phyloP scores from a whole-genome alignment of 129 eudicot species.

The Daucus carota region DNA sequence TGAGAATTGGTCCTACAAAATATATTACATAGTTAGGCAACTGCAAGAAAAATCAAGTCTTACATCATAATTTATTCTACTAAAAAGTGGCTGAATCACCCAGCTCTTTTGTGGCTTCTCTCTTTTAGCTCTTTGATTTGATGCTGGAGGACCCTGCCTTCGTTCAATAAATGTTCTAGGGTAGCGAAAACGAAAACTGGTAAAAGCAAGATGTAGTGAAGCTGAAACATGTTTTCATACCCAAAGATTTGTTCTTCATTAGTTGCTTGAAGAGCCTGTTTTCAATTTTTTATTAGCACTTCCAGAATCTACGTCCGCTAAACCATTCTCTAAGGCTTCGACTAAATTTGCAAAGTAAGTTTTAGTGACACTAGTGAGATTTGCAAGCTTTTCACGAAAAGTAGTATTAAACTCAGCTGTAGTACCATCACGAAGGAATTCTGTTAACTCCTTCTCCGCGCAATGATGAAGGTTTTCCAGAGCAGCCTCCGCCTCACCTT shows the following conservation, averaged over 20 bases:
- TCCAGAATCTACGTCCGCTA: conserved; percentile 9
- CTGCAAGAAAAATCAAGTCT: not conserved
- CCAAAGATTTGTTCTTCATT: not conserved
- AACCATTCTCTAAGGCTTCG: conserved; percentile 12
- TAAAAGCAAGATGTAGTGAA: conserved; percentile 46
- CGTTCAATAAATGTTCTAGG: not conserved
- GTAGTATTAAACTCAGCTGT: conserved; percentile 1
- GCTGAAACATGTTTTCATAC: conserved; percentile 24
- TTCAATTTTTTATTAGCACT: not conserved
- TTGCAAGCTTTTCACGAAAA: conserved; percentile 7
- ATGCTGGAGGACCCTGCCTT: not conserved
- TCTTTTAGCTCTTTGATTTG: not conserved
- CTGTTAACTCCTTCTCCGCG: conserved; percentile 4
- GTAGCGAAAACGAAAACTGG: not conserved
- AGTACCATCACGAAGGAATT: not conserved
- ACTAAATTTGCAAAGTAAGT: conserved; percentile 19
- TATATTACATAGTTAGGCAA: not conserved
- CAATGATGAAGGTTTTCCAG: conserved; percentile 13
- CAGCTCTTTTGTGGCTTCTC: not conserved
- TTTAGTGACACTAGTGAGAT: conserved; percentile 16
- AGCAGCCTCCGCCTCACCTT: conserved; percentile 12
- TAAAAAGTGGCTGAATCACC: not conserved
- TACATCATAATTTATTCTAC: conserved; percentile 1
- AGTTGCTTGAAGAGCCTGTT: not conserved
- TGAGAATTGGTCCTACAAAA: not conserved